Evolutionary conservation across 345 rosid species (phyloP).

Genomic region (Camelina neglecta): DNA sequence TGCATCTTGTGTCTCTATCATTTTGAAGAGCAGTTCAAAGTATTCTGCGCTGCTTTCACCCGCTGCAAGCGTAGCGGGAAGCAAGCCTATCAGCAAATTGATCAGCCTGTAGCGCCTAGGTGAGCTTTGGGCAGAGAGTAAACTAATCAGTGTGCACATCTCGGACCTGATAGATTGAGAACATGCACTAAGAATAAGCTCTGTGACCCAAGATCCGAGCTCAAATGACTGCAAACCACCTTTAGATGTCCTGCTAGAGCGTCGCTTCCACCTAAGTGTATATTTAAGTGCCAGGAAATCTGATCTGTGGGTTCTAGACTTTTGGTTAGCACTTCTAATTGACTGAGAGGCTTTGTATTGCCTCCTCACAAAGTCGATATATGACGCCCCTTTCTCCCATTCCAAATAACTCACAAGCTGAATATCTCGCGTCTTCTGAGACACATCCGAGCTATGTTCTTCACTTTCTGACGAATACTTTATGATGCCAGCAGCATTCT

Average conservation of each 20-base stretch:
- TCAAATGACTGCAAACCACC: conserved; percentile 78
- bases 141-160: conserved; percentile 92
- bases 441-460: conserved; percentile 68
- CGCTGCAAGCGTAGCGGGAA: conserved; percentile 87
- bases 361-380: conserved; percentile 98
- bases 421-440: conserved; percentile 75
- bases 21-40: conserved; percentile 90
- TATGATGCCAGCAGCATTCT: conserved; percentile 50
- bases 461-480: conserved; percentile 57
- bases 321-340: conserved; percentile 67
- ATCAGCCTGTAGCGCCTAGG: conserved; percentile 79
- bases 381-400: conserved; percentile 98
- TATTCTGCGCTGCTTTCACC: conserved; percentile 98
- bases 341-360: conserved; percentile 89
- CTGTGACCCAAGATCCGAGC: conserved; percentile 97
- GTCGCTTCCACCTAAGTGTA: conserved; percentile 87
- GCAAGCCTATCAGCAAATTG: conserved; percentile 77
- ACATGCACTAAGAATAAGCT: conserved; percentile 96
- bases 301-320: conserved; percentile 72
- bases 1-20: conserved; percentile 90
- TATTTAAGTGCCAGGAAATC: conserved; percentile 92
- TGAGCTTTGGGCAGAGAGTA: conserved; percentile 85
- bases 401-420: conserved; percentile 90
- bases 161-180: conserved; percentile 96
- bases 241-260: conserved; percentile 60